phyloP scores from a whole-genome alignment of 208 protist genomes.

The Trichomonas vaginalis region DNA sequence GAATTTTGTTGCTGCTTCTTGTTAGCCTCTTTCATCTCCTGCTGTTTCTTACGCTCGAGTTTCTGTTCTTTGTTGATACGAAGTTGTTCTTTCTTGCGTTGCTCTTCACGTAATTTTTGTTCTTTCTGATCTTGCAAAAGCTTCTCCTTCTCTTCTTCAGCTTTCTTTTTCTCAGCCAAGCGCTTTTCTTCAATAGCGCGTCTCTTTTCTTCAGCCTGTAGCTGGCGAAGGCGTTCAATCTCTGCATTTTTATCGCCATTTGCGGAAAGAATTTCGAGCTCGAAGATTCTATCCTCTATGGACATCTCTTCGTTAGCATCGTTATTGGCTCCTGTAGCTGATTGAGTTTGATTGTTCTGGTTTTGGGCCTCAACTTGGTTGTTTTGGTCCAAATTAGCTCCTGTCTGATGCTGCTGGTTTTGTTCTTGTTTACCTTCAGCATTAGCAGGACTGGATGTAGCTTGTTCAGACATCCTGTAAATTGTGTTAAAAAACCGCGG shows the following conservation, averaged over 20 bases:
- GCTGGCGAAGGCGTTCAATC: not conserved
- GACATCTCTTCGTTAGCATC: not conserved
- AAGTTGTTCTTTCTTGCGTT: not conserved
- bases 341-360: not conserved
- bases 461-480: not conserved
- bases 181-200: not conserved
- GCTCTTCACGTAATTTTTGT: not conserved
- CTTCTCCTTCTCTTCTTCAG: not conserved
- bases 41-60: not conserved
- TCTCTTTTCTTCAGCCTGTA: not conserved
- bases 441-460: not conserved
- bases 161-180: not conserved
- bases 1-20: not conserved
- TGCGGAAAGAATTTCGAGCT: not conserved
- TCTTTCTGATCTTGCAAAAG: not conserved
- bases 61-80: not conserved
- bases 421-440: not conserved
- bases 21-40: not conserved
- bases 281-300: not conserved
- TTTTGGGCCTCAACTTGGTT: not conserved
- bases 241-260: not conserved
- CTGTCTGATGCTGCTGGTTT: not conserved
- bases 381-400: not conserved
- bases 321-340: not conserved
- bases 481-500: not conserved